phyloP scores from a whole-genome alignment of 345 rosid species.

The Eucalyptus urophylla region DNA sequence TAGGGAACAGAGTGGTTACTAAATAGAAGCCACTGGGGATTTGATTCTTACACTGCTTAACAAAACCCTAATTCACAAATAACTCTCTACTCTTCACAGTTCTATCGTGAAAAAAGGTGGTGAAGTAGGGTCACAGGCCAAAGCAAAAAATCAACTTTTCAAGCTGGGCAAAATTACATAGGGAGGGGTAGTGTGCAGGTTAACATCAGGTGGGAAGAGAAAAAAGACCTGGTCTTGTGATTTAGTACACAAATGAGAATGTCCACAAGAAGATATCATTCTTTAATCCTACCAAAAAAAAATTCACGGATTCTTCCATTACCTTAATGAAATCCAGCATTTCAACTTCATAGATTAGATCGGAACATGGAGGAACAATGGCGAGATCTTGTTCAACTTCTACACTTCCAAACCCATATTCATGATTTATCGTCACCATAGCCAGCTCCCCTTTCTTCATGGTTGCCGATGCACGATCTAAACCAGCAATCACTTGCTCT shows the following conservation, averaged over 20 bases:
- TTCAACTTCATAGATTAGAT: conserved; percentile 21
- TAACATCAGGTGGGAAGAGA: not conserved
- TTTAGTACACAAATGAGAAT: not conserved
- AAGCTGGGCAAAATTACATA: not conserved
- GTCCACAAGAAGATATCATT: not conserved
- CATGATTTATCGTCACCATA: conserved; percentile 13
- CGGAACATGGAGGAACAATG: conserved; percentile 19
- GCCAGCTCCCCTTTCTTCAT: conserved; percentile 45
- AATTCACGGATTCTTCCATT: not conserved
- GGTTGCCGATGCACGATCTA: conserved; percentile 21
- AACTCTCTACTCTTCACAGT: not conserved
- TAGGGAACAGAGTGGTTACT: not conserved
- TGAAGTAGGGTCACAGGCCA: not conserved
- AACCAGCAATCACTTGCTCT: conserved; percentile 37
- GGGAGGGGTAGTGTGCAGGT: not conserved
- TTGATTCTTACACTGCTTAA: not conserved
- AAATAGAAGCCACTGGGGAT: not conserved
- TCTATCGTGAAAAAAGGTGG: not conserved
- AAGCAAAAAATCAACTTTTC: not conserved
- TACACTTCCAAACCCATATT: conserved; percentile 20
- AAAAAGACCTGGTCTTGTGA: not conserved
- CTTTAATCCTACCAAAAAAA: not conserved
- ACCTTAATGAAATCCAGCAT: conserved; percentile 26
- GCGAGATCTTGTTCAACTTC: conserved; percentile 17
- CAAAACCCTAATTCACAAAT: not conserved